Evolutionary conservation across 805 yeast species (phyloP).

Genomic region (Barnettozyma californica): DNA sequence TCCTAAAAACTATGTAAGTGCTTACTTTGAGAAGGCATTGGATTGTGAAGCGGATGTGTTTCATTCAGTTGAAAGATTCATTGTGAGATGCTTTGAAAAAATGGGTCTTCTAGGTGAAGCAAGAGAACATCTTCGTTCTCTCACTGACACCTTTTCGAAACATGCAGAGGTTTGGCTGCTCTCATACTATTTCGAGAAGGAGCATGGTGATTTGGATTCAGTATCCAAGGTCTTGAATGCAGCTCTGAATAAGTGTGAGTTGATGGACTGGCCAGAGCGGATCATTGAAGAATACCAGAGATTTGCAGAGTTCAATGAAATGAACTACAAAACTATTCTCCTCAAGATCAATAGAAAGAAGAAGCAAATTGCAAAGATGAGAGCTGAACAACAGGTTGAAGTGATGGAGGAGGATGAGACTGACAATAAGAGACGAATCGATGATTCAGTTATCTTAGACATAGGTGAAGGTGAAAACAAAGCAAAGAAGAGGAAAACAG

Average conservation of each 20-base stretch:
- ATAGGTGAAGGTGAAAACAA: not conserved
- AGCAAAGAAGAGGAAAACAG: conserved; percentile 9
- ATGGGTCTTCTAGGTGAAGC: conserved; percentile 29
- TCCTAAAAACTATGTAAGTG: not conserved
- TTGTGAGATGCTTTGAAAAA: conserved; percentile 31
- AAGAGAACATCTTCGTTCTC: conserved; percentile 17
- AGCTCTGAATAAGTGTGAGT: conserved; percentile 27
- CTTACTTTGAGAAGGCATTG: conserved; percentile 6
- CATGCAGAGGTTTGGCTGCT: conserved; percentile 47
- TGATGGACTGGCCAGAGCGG: conserved; percentile 47
- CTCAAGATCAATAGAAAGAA: conserved; percentile 24
- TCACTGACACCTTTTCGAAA: conserved; percentile 25
- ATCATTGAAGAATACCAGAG: conserved; percentile 39
- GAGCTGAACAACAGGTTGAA: conserved; percentile 2
- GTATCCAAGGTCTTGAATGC: conserved; percentile 28
- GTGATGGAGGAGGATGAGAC: not conserved
- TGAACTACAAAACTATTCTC: conserved; percentile 23
- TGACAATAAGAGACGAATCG: conserved; percentile 2
- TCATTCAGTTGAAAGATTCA: conserved; percentile 40
- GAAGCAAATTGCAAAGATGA: conserved; percentile 10
- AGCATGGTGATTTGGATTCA: conserved; percentile 22
- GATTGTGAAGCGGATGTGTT: conserved; percentile 25
- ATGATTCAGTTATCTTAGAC: conserved; percentile 1
- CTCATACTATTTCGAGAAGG: conserved; percentile 36
- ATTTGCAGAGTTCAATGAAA: conserved; percentile 33